These are phyloP conservation scores for Leucocoprinus birnbaumii DNA, from an alignment of 768 basidiomycete species.

Conservation along the genomic window DNA sequence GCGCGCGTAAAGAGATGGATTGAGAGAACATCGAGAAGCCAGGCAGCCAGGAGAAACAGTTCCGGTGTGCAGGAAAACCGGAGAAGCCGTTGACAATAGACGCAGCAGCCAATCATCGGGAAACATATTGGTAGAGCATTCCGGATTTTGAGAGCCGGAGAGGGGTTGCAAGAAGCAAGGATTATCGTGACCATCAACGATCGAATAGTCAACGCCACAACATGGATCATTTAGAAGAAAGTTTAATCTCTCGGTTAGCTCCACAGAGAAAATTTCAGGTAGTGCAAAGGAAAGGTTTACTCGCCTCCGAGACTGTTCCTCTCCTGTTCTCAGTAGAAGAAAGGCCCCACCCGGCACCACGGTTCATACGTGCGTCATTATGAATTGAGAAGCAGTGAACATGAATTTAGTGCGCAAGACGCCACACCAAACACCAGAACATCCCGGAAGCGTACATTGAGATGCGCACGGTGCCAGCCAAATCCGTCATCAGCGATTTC, in stretches of 20 bases:
- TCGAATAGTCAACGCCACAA: no score
- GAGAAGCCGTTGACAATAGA: neutral
- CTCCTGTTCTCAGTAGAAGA: slow-evolving; percentile 43
- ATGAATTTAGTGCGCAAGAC: neutral
- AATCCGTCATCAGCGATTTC: neutral
- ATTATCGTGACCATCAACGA: no score
- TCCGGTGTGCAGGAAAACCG: neutral
- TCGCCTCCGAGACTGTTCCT: slow-evolving; percentile 83
- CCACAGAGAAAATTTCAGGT: neutral
- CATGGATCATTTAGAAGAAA: neutral
- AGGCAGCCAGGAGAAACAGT: neutral
- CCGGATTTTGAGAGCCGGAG: neutral
- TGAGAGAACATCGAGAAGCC: neutral
- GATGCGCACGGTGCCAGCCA: neutral
- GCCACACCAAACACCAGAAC: neutral
- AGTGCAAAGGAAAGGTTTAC: slow-evolving; percentile 10
- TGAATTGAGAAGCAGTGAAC: neutral
- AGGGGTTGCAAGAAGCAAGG: neutral
- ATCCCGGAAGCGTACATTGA: neutral
- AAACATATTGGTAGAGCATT: neutral
- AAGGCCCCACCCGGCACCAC: neutral
- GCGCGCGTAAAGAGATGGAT: neutral
- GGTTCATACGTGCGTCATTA: neutral
- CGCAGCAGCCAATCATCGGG: neutral
- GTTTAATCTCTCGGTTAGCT: neutral